Evolutionary conservation across 2,329 filamentous ascomycete species (phyloP).

Genomic region (Pseudogymnoascus sp.): DNA sequence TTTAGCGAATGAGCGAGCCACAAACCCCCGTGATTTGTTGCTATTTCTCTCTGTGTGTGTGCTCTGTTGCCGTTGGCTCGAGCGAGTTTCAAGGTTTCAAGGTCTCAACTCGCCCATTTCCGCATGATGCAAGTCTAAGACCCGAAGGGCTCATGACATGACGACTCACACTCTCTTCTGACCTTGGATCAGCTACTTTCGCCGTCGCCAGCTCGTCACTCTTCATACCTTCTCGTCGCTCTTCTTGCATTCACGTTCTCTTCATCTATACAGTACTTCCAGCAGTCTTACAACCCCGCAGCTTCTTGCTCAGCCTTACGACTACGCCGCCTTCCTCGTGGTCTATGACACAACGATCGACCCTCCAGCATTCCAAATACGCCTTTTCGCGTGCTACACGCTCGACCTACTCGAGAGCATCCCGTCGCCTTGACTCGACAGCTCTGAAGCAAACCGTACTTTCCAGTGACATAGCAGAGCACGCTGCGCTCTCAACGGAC

Average conservation of each 20-base stretch:
- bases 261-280: background rate
- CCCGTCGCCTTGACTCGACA: background rate
- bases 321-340: conserved; percentile 3
- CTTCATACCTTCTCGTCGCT: background rate
- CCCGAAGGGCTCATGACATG: conserved; percentile 1
- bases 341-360: background rate
- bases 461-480: background rate
- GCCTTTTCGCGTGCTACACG: background rate
- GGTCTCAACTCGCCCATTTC: conserved; percentile 3
- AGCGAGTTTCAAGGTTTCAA: background rate
- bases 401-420: background rate
- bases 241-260: background rate
- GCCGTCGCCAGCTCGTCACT: background rate
- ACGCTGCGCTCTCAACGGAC: background rate
- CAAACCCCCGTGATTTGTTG: conserved; percentile 5
- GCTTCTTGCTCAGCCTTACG: conserved; percentile 4
- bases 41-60: background rate
- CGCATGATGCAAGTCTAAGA: conserved; percentile 3
- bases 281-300: conserved; percentile 2
- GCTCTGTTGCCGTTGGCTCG: background rate
- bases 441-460: background rate
- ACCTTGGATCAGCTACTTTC: background rate
- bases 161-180: conserved; percentile 5
- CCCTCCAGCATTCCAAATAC: background rate
- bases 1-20: background rate